phyloP scores from a whole-genome alignment of 495 filamentous ascomycete genomes.

The Alectoria sarmentosa region DNA sequence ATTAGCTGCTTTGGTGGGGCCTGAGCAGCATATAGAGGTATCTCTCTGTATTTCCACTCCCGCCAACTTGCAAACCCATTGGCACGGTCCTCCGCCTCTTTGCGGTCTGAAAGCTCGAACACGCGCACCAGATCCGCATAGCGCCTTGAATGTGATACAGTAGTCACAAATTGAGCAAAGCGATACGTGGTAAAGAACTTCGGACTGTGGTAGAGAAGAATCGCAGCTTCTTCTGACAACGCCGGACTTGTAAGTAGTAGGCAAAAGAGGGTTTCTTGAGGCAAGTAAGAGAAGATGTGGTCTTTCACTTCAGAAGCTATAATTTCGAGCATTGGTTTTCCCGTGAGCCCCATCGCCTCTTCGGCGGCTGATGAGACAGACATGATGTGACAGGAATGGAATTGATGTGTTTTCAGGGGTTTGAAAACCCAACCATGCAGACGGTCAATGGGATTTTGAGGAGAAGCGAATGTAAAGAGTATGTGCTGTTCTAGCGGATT shows the following conservation, averaged over 20 bases:
- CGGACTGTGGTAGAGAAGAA: slow-evolving; percentile 29
- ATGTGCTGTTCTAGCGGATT: neutral
- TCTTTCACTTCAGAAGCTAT: slow-evolving; percentile 32
- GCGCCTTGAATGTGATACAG: slow-evolving; percentile 27
- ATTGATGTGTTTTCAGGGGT: neutral
- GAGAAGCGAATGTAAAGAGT: neutral
- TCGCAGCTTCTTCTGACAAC: slow-evolving; percentile 27
- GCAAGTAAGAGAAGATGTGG: slow-evolving; percentile 13
- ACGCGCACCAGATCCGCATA: slow-evolving; percentile 31
- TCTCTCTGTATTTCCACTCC: slow-evolving; percentile 31
- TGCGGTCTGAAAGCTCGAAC: slow-evolving; percentile 27
- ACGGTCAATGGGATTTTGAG: neutral
- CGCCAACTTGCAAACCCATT: slow-evolving; percentile 30
- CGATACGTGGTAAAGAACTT: slow-evolving; percentile 34
- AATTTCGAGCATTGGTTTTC: slow-evolving; percentile 25
- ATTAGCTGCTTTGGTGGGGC: neutral
- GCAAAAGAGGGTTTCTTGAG: slow-evolving; percentile 27
- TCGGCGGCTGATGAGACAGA: neutral
- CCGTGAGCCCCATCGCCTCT: slow-evolving; percentile 16
- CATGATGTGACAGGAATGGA: neutral
- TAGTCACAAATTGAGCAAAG: slow-evolving; percentile 35
- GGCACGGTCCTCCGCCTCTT: slow-evolving; percentile 11
- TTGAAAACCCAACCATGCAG: neutral
- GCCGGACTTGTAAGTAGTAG: slow-evolving; percentile 28
- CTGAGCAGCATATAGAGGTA: slow-evolving; percentile 1